phyloP scores from a whole-genome alignment of 2,329 filamentous ascomycete species.

The Myrmaecium sp. region DNA sequence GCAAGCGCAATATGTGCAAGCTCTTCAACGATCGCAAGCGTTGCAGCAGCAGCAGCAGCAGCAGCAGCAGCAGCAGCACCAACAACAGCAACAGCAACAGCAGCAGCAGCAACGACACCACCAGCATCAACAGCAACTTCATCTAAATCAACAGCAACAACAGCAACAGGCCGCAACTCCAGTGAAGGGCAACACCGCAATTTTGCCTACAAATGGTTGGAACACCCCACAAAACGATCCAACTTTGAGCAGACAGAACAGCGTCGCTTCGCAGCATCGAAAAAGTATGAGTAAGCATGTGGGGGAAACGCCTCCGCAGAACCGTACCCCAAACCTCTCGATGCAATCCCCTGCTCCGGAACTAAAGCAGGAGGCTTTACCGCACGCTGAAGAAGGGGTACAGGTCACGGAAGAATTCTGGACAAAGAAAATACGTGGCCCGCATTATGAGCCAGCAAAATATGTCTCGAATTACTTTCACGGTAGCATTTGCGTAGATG shows the following conservation, averaged over 20 bases:
- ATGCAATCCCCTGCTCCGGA: no score
- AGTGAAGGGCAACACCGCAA: slow-evolving; percentile 29
- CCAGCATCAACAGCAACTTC: slow-evolving; percentile 5
- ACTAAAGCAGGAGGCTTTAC: not conserved
- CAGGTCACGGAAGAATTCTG: slow-evolving; percentile 8
- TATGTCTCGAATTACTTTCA: slow-evolving; percentile 32
- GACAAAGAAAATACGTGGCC: slow-evolving; percentile 6
- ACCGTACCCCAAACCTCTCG: slow-evolving; percentile 11
- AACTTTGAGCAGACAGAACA: slow-evolving; percentile 6
- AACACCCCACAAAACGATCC: slow-evolving; percentile 27
- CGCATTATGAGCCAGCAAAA: slow-evolving; percentile 15
- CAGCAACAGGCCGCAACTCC: slow-evolving; percentile 27
- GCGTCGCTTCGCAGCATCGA: slow-evolving; percentile 12
- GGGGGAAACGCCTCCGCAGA: slow-evolving; percentile 20
- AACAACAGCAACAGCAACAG: slow-evolving; percentile 12
- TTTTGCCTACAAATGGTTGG: slow-evolving; percentile 27
- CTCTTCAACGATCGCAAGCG: no score
- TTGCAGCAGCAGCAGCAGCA: slow-evolving; percentile 29
- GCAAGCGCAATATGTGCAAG: no score
- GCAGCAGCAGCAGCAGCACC: slow-evolving; percentile 29
- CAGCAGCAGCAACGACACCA: slow-evolving; percentile 8
- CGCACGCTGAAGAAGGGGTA: not conserved
- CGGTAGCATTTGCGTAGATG: slow-evolving; percentile 56
- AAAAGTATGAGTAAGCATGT: slow-evolving; percentile 21
- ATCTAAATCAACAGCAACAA: slow-evolving; percentile 22